A percentile compares a stretch with the other conserved stretches of the same genome.
These are phyloP conservation scores for Entelexis paramagnoliae DNA, from an alignment of 1,139 yeast species.

Conservation along the genomic window DNA sequence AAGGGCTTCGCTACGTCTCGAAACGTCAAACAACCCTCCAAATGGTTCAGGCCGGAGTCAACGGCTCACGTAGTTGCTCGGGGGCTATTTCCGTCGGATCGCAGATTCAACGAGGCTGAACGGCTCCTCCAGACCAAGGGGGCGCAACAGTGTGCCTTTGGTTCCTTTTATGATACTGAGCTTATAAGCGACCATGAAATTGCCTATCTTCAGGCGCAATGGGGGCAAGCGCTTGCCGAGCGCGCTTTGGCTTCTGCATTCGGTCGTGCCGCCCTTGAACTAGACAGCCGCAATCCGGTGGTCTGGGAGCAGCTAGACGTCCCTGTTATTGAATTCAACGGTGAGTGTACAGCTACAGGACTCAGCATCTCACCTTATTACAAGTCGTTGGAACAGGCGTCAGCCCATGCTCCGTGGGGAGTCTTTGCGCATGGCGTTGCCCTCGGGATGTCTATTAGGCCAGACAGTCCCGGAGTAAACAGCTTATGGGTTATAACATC, in stretches of 20 bases:
- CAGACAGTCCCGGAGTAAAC: slow-evolving; percentile 12
- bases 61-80: slow-evolving; percentile 42
- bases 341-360: slow-evolving; percentile 17
- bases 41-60: not conserved
- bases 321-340: slow-evolving; percentile 55
- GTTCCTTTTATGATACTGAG: slow-evolving; percentile 28
- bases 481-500: slow-evolving; percentile 21
- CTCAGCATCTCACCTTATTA: slow-evolving; percentile 7
- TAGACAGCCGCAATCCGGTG: slow-evolving; percentile 63
- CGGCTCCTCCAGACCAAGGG: slow-evolving; percentile 60
- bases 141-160: slow-evolving; percentile 40
- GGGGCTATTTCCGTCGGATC: slow-evolving; percentile 63
- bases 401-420: slow-evolving; percentile 12
- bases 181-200: slow-evolving; percentile 43
- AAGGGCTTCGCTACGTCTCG: too few relatives aligned
- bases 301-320: slow-evolving; percentile 77
- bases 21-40: too few relatives aligned
- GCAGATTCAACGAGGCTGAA: slow-evolving; percentile 71
- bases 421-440: slow-evolving; percentile 83
- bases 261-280: slow-evolving; percentile 67
- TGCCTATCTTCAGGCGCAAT: slow-evolving; percentile 48
- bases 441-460: slow-evolving; percentile 51
- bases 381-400: slow-evolving; percentile 10
- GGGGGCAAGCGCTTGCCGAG: slow-evolving; percentile 54
- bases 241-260: slow-evolving; percentile 68